phyloP scores from a whole-genome alignment of 1,284 basidiomycete genomes.

The Ceratorhiza oryzae-sativae region DNA sequence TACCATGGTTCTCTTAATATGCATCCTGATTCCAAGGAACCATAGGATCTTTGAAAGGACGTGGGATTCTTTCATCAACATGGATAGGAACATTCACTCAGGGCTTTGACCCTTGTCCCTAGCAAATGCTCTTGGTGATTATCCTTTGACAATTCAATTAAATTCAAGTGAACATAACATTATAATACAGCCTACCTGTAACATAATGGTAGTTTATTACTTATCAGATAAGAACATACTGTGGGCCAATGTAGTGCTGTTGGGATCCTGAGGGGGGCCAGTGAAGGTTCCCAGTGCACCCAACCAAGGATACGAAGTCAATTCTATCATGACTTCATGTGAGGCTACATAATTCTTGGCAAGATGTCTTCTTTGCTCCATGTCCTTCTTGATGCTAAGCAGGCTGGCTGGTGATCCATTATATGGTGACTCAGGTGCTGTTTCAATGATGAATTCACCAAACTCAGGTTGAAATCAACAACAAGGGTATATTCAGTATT shows the following conservation, averaged over 20 bases:
- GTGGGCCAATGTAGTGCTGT: constrained; percentile 79
- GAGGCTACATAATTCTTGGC: constrained; percentile 82
- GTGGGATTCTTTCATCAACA: constrained; percentile 85
- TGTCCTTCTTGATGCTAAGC: constrained; percentile 91
- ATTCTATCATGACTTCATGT: constrained; percentile 89
- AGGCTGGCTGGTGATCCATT: constrained; percentile 85
- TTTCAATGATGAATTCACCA: constrained; percentile 98
- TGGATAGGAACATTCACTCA: constrained; percentile 97
- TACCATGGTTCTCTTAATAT: constrained; percentile 73
- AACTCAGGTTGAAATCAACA: constrained; percentile 94
- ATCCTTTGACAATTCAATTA: constrained; percentile 67
- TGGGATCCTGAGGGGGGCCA: constrained; percentile 83
- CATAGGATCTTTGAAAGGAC: constrained; percentile 88
- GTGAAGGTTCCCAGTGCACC: constrained; percentile 91
- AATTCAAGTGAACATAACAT: not conserved
- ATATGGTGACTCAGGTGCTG: constrained; percentile 94
- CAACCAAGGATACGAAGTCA: constrained; percentile 95
- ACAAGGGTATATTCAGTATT: no score
- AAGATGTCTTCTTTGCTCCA: constrained; percentile 90
- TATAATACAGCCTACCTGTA: constrained; percentile 76
- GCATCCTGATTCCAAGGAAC: constrained; percentile 83
- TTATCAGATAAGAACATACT: constrained; percentile 94
- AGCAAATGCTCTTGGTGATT: constrained; percentile 92
- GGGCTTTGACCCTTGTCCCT: constrained; percentile 89
- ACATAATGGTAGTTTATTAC: constrained; percentile 94